Conservation (phyloP, 768 basidiomycete genomes). For the Suillus cothurnatus region DNA sequence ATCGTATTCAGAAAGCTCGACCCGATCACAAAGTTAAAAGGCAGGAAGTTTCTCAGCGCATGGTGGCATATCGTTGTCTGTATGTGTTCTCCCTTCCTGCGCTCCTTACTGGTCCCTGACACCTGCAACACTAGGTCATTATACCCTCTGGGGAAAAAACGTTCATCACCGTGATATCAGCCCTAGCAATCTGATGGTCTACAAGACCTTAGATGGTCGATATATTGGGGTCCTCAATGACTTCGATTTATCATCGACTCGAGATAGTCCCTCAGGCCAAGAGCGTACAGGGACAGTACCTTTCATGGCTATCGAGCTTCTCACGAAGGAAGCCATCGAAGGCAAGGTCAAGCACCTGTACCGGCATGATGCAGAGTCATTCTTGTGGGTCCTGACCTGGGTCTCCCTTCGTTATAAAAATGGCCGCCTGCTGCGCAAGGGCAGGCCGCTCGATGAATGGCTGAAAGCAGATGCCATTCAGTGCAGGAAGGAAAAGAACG, state of each 20-base stretch:
- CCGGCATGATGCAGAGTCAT: neutral
- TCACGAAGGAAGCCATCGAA: neutral
- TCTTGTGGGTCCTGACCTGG: conserved; percentile 4
- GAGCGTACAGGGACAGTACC: conserved; percentile 19
- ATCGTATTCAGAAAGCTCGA: neutral
- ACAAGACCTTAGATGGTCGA: neutral
- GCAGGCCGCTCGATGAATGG: neutral
- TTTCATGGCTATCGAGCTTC: conserved; percentile 14
- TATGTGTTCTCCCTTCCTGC: neutral
- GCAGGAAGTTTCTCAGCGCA: neutral
- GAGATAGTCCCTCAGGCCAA: neutral
- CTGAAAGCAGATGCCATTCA: neutral
- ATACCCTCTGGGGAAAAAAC: neutral
- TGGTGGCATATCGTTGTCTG: conserved; percentile 12
- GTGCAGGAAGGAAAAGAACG: neutral
- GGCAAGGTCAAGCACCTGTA: conserved; percentile 6
- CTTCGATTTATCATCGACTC: conserved; percentile 9
- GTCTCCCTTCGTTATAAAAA: neutral
- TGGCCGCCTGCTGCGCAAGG: neutral
- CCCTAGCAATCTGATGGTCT: neutral
- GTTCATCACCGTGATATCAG: neutral
- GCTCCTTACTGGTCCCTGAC: too few relatives aligned
- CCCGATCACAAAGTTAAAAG: neutral
- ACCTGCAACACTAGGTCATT: conserved; percentile 5
- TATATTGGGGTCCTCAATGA: neutral